phyloP scores from a whole-genome alignment of 768 basidiomycete genomes.

The Termitomyces titanicus region DNA sequence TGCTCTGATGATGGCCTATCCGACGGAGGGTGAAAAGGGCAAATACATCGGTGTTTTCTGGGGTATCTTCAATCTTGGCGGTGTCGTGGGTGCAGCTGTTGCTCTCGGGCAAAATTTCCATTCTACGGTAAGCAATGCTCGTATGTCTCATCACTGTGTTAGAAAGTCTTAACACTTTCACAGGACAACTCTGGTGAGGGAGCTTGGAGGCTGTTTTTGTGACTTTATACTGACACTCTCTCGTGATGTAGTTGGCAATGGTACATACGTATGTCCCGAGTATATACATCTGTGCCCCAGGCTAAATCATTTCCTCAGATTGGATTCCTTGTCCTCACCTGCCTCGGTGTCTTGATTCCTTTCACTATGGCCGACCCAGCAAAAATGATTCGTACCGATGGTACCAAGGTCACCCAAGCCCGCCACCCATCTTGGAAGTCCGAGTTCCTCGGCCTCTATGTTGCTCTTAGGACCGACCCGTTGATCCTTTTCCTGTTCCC shows the following conservation, averaged over 20 bases:
- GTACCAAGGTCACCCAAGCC: conserved; percentile 58
- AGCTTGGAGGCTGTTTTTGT: neutral
- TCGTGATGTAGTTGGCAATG: conserved; percentile 51
- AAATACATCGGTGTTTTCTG: conserved; percentile 78
- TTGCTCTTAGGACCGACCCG: conserved; percentile 67
- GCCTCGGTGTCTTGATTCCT: conserved; percentile 65
- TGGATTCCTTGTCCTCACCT: conserved; percentile 71
- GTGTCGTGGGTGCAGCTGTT: conserved; percentile 75
- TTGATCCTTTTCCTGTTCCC: conserved; percentile 75
- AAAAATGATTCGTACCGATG: conserved; percentile 73
- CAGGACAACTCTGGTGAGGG: conserved; percentile 38
- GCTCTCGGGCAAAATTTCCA: conserved; percentile 70
- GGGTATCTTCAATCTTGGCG: conserved; percentile 80
- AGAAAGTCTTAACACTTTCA: conserved; percentile 17
- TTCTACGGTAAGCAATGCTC: conserved; percentile 40
- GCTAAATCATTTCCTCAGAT: conserved; percentile 42
- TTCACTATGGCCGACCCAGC: conserved; percentile 67
- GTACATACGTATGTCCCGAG: conserved; percentile 60
- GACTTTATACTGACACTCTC: neutral
- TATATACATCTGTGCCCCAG: neutral
- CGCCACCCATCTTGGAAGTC: conserved; percentile 76
- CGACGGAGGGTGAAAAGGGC: conserved; percentile 79
- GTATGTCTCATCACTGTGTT: neutral
- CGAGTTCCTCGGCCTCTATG: conserved; percentile 68
- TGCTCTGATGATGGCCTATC: conserved; percentile 78